Percentiles rank a stretch among this genome's conserved stretches.
Evolutionary conservation across 371 early-diverging fungal species (phyloP).

Genomic region (Rhizopus microsporus): DNA sequence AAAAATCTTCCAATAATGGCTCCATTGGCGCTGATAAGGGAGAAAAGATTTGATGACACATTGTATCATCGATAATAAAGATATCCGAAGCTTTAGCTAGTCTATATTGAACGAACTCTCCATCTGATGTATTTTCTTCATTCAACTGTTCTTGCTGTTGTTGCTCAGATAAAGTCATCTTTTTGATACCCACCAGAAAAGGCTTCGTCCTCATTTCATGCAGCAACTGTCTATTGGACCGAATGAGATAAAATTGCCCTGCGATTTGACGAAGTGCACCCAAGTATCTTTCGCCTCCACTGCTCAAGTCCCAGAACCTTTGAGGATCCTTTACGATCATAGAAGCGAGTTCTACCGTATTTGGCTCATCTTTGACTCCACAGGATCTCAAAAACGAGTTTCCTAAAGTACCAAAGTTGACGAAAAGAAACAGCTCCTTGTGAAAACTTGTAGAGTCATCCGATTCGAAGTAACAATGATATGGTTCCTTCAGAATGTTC

Average conservation of each 20-base stretch:
- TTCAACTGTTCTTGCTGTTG: conserved; percentile 4
- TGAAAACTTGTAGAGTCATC: conserved; percentile 43
- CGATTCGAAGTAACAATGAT: conserved; percentile 66
- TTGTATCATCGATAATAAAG: conserved; percentile 80
- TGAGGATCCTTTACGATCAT: conserved; percentile 72
- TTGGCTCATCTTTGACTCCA: conserved; percentile 87
- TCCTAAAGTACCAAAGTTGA: conserved; percentile 75
- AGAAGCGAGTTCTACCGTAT: conserved; percentile 72
- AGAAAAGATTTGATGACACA: conserved; percentile 72
- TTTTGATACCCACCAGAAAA: conserved; percentile 58
- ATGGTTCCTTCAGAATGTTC: conserved; percentile 45
- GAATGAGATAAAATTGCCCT: conserved; percentile 58
- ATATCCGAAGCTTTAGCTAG: conserved; percentile 75
- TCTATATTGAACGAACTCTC: conserved; percentile 58
- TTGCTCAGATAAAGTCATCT: conserved; percentile 22
- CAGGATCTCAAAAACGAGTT: conserved; percentile 81
- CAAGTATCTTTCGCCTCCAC: conserved; percentile 75
- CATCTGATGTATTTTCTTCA: conserved; percentile 24
- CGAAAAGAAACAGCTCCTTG: conserved; percentile 63
- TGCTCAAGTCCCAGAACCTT: conserved; percentile 65
- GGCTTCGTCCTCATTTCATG: conserved; percentile 61
- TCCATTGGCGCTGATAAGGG: conserved; percentile 76
- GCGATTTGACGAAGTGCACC: conserved; percentile 77
- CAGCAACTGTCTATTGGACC: conserved; percentile 47
- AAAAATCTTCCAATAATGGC: conserved; percentile 64